Base-by-base conservation (phyloP, 306 rosid genomes). In the Purshia tridentata region DNA sequence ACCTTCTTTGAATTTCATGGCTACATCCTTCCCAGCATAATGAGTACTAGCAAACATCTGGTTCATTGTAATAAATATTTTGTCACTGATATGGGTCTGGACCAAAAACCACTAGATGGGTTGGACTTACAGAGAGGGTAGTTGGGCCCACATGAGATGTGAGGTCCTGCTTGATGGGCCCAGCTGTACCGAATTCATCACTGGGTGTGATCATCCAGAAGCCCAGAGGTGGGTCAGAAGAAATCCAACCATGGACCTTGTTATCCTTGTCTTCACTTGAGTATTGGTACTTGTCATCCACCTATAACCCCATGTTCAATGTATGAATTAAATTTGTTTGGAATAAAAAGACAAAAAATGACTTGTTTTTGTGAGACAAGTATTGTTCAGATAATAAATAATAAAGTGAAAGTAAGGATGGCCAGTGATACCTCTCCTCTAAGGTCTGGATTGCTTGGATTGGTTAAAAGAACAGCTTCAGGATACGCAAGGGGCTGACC, bases 221-320 rank as follows among this genome's bases (percentile, higher is more conserved):
- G 0, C 97, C 99, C 3, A 71, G 65, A 6, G 81, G 72, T 14
- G 82, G 46, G 35, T 83, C 81, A 6, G 49, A 14, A 8, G 78
- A 35, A 6, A 84, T 84, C 99, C 99, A 94, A 0, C 97, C 97
- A 20, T 91, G 90, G 57, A 94, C 82, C 9, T 22, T 52, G 74
- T 77, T 91, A 60, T 88, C 90, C 65, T 73, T 59, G 72, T 80
- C 80, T 47, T 84, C 88, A 2, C 0, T 0, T 0, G 99, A 91
- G 83, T 94, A 94, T 42, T 85, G 88, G 71, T 94, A 91, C 56
- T 94, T 94, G 84, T 94, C 99, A 83, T 94, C 96, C 72, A 92
- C 98, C 98, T 92, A 35, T 63, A 57, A 46, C 53, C 35, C 0
- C n/a, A n/a, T n/a, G n/a, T n/a, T n/a, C n/a, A n/a, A n/a, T n/a